Conservation (phyloP, 768 basidiomycete species). For the Tricholoma bakamatsutake region DNA sequence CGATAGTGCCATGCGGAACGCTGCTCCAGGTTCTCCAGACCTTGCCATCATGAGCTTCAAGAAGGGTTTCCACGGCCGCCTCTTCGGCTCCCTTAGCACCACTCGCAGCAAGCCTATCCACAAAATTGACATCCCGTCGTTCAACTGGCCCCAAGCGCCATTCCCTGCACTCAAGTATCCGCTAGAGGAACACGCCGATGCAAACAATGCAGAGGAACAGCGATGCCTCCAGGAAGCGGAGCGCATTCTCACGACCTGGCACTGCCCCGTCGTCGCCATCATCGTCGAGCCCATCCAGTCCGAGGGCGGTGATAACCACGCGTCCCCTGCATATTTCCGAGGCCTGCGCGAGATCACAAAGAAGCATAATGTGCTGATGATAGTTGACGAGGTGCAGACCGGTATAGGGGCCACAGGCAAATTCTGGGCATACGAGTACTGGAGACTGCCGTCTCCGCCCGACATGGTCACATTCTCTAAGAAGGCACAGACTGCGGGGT, state of each 20-base stretch:
- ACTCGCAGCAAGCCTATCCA: not conserved
- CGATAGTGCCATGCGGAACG: not conserved
- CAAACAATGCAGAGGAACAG: not conserved
- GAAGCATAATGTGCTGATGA: slow-evolving; percentile 76
- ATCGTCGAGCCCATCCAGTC: slow-evolving; percentile 91
- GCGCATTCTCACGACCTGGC: not conserved
- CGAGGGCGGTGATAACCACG: slow-evolving; percentile 93
- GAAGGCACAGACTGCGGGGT: not conserved
- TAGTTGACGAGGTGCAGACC: slow-evolving; percentile 84
- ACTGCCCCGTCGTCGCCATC: slow-evolving; percentile 45
- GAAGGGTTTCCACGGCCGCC: not conserved
- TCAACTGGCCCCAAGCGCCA: not conserved
- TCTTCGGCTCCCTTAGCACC: not conserved
- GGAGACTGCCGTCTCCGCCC: not conserved
- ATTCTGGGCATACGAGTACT: slow-evolving; percentile 13
- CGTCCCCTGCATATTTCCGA: slow-evolving; percentile 71
- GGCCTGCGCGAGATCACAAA: slow-evolving; percentile 85
- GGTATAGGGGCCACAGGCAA: slow-evolving; percentile 88
- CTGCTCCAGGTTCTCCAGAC: not conserved
- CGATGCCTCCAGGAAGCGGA: not conserved
- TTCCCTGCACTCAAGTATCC: not conserved
- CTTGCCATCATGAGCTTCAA: slow-evolving; percentile 1
- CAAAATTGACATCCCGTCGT: not conserved
- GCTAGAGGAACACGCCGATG: not conserved
- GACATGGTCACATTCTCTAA: not conserved